Conservation (phyloP, 2,329 filamentous ascomycete genomes). For the Emergomyces pasteurianus region DNA sequence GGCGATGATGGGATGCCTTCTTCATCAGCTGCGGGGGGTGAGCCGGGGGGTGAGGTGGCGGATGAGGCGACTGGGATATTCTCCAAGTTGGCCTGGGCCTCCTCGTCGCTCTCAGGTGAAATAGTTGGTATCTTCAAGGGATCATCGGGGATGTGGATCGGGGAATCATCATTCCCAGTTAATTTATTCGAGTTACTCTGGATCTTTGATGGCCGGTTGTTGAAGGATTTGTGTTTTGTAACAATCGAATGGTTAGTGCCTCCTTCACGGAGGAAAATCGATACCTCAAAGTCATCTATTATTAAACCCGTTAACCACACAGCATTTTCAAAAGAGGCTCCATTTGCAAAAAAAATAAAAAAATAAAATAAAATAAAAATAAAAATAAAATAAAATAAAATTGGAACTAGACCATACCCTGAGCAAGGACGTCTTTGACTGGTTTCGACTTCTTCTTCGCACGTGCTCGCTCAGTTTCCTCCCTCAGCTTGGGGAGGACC, state of each 20-base stretch:
- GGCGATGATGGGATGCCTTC: conserved; percentile 8
- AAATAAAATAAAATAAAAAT: too few relatives aligned
- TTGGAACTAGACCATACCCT: conserved; percentile 47
- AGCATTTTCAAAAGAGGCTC: neutral
- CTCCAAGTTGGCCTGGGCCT: conserved; percentile 34
- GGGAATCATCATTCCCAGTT: conserved; percentile 43
- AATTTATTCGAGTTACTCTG: conserved; percentile 53
- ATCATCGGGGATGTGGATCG: conserved; percentile 40
- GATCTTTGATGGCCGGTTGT: conserved; percentile 42
- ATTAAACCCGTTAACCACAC: neutral
- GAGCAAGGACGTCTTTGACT: conserved; percentile 75
- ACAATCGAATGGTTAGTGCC: conserved; percentile 75
- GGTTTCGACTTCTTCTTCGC: conserved; percentile 63
- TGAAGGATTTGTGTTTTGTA: conserved; percentile 70
- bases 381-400: too few relatives aligned
- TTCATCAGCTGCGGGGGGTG: neutral
- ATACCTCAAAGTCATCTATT: conserved; percentile 86
- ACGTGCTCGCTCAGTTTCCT: conserved; percentile 56
- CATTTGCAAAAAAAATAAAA: neutral
- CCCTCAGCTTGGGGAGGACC: conserved; percentile 79
- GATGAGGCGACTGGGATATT: conserved; percentile 45
- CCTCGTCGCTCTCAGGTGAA: conserved; percentile 52
- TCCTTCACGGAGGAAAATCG: conserved; percentile 82
- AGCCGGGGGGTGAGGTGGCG: too few relatives aligned
- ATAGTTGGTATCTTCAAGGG: conserved; percentile 27